phyloP scores from a whole-genome alignment of 352 stramenopile species.

The Phytophthora fragariaefolia region DNA sequence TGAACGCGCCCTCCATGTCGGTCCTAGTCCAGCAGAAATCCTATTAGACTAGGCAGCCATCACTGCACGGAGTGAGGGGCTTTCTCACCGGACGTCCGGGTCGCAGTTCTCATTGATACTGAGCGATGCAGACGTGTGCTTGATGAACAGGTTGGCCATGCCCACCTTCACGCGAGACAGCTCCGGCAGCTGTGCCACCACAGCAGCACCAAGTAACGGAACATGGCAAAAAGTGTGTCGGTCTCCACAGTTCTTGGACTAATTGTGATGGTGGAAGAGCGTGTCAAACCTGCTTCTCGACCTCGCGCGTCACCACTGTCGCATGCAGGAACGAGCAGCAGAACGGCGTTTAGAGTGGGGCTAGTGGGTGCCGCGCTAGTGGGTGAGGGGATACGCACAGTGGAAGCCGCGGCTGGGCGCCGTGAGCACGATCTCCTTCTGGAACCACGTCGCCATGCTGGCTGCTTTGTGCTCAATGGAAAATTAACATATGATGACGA shows the following conservation, averaged over 20 bases:
- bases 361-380: background rate
- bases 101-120: constrained; percentile 98
- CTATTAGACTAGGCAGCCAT: background rate
- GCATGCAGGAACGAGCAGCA: constrained; percentile 2
- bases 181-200: constrained; percentile 57
- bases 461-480: background rate
- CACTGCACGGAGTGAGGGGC: background rate
- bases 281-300: constrained; percentile 75
- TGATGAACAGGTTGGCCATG: constrained; percentile 96
- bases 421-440: constrained; percentile 88
- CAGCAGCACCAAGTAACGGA: background rate
- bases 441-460: constrained; percentile 75
- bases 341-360: background rate
- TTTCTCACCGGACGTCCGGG: constrained; percentile 88
- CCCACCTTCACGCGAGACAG: constrained; percentile 90
- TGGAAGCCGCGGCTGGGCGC: constrained; percentile 84
- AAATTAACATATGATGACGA: background rate
- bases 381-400: constrained; percentile 41
- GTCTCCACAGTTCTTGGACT: too few relatives aligned
- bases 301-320: constrained; percentile 81
- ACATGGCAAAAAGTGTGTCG: background rate
- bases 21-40: constrained; percentile 44
- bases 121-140: constrained; percentile 96
- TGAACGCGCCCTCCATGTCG: constrained; percentile 95
- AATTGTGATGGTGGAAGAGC: too few relatives aligned